phyloP scores from a whole-genome alignment of 108 stramenopile genomes.

The Seminavis robusta region DNA sequence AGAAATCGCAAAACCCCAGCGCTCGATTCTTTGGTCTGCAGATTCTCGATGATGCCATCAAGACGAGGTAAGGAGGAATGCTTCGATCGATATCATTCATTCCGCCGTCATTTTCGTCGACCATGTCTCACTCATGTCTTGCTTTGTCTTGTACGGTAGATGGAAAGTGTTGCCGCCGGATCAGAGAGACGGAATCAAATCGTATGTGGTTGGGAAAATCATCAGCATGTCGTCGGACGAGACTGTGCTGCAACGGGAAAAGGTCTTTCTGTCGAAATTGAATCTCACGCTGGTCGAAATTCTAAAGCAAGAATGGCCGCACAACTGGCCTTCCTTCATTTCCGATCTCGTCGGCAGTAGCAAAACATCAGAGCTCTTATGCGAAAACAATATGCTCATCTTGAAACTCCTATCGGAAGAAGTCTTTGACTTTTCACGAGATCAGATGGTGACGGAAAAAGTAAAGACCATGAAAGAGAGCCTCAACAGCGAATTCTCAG shows the following conservation, averaged over 20 bases:
- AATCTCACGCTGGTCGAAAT: conserved; percentile 97
- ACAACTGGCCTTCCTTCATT: conserved; percentile 99
- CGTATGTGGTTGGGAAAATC: conserved; percentile 95
- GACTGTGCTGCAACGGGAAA: conserved; percentile 42
- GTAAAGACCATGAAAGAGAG: conserved; percentile 87
- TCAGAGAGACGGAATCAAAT: conserved; percentile 96
- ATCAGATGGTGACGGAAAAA: conserved; percentile 95
- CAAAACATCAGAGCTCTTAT: conserved; percentile 89
- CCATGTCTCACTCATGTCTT: no score
- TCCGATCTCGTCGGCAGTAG: conserved; percentile 91
- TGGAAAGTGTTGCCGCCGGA: conserved; percentile 89
- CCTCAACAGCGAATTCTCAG: conserved; percentile 92
- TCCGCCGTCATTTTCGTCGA: no score
- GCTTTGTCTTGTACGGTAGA: no score
- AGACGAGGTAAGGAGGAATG: conserved; percentile 55
- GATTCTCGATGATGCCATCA: conserved; percentile 86
- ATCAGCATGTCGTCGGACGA: conserved; percentile 85
- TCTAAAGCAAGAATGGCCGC: conserved; percentile 99
- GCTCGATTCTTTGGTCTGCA: conserved; percentile 86
- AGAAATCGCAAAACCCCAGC: conserved; percentile 76
- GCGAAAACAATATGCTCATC: conserved; percentile 99
- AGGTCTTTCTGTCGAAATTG: conserved; percentile 82
- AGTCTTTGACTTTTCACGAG: conserved; percentile 96
- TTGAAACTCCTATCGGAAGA: conserved; percentile 97
- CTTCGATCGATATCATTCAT: no score